Conservation (phyloP, 2,329 filamentous ascomycete genomes). For the Neocatenulostroma microsporum region DNA sequence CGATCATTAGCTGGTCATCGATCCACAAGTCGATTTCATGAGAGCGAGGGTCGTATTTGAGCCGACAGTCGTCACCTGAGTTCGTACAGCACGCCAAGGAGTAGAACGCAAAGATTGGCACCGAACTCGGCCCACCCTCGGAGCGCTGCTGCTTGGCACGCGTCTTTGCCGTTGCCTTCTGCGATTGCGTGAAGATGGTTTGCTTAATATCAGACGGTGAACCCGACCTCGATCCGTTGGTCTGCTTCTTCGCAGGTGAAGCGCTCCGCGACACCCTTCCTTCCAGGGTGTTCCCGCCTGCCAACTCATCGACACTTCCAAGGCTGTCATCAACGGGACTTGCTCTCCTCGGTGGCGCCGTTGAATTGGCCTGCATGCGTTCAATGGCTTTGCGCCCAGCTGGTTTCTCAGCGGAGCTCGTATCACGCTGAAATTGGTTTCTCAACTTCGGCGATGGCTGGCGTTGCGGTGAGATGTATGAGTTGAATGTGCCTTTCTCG, state of each 20-base stretch:
- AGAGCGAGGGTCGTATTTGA: background rate
- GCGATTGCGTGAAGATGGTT: slow-evolving; percentile 1
- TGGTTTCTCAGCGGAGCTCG: no score
- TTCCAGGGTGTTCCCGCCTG: background rate
- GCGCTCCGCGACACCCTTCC: background rate
- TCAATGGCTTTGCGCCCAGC: background rate
- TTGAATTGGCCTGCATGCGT: slow-evolving; percentile 3
- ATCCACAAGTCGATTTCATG: slow-evolving; percentile 3
- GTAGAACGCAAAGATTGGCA: slow-evolving; percentile 8
- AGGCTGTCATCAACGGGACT: slow-evolving; percentile 4
- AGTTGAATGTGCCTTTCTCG: background rate
- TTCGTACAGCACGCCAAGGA: background rate
- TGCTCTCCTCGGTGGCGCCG: background rate
- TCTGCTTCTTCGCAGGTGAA: slow-evolving; percentile 1
- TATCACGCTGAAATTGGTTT: no score
- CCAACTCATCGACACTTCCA: slow-evolving; percentile 1
- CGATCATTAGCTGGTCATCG: background rate
- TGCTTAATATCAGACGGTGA: slow-evolving; percentile 2
- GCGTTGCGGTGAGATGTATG: no score
- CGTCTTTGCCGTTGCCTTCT: background rate
- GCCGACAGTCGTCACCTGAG: background rate
- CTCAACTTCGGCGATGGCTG: no score
- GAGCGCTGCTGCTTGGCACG: background rate
- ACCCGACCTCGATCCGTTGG: background rate
- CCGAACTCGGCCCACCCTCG: background rate